These are phyloP conservation scores for Saccharomycopsis lassenensis DNA, from an alignment of 805 yeast genomes.

Conservation along the genomic window DNA sequence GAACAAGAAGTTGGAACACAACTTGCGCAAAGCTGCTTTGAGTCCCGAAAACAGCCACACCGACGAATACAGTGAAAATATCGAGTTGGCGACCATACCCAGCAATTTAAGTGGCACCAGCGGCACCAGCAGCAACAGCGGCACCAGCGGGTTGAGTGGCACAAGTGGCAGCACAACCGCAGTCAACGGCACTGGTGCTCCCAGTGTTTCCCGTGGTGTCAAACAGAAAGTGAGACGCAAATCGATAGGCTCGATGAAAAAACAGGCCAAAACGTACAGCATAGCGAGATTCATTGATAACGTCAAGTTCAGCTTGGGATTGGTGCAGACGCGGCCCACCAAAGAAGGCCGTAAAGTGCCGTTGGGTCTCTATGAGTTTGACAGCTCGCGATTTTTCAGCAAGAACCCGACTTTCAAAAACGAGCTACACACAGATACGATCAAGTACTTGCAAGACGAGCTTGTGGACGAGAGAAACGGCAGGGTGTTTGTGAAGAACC, in stretches of 20 bases:
- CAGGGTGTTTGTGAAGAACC: constrained; percentile 42
- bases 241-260: too few species aligned
- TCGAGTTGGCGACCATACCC: constrained; percentile 5
- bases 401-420: constrained; percentile 3
- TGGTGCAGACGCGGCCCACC: constrained; percentile 3
- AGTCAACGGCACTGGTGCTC: background rate
- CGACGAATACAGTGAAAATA: constrained; percentile 11
- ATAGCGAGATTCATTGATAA: constrained; percentile 13
- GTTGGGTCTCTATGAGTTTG: constrained; percentile 8
- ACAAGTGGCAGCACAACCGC: background rate
- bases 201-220: too few species aligned
- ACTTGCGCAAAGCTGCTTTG: constrained; percentile 15
- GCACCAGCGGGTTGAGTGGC: too few species aligned
- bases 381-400: constrained; percentile 1
- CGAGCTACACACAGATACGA: constrained; percentile 1
- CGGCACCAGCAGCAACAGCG: background rate
- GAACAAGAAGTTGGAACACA: constrained; percentile 15
- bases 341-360: constrained; percentile 14
- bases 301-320: constrained; percentile 8
- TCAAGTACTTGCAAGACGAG: background rate
- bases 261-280: constrained; percentile 14
- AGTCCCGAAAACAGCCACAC: background rate
- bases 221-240: too few species aligned
- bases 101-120: background rate
- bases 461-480: constrained; percentile 14